These are phyloP conservation scores for Podila horticola DNA, from an alignment of 192 early-diverging fungal species.

Conservation along the genomic window DNA sequence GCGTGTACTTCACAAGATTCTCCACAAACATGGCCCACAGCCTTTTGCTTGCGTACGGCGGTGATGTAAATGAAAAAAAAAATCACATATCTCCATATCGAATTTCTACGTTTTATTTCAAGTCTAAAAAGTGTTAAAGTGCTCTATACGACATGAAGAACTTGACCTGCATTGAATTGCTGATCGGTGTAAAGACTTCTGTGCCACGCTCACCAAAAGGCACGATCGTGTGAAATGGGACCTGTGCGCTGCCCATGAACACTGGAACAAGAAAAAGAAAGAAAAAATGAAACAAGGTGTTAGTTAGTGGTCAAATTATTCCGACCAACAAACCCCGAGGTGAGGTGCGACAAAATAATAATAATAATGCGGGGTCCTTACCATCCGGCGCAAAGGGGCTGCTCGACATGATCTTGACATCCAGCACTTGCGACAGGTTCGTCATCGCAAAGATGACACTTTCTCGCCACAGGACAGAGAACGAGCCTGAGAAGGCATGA, in stretches of 20 bases:
- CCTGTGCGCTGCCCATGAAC: conserved; percentile 21
- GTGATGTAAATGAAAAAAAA: no score
- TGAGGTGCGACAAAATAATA: not conserved
- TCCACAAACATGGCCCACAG: no score
- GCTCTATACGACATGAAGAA: conserved; percentile 43
- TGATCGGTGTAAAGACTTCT: conserved; percentile 12
- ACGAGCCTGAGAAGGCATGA: conserved; percentile 20
- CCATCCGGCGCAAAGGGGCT: conserved; percentile 39
- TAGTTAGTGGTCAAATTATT: not conserved
- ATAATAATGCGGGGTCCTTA: conserved; percentile 6
- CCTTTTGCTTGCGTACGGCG: no score
- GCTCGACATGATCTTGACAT: conserved; percentile 33
- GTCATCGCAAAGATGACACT: conserved; percentile 40
- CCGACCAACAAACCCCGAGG: no score
- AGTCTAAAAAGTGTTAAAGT: not conserved
- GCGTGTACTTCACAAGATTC: no score
- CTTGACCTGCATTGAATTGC: conserved; percentile 21
- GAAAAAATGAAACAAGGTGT: not conserved
- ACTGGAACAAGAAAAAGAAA: not conserved
- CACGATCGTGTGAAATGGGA: conserved; percentile 24
- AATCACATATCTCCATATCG: no score
- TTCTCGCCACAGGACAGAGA: conserved; percentile 36
- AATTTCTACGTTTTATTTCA: not conserved
- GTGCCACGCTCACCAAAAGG: conserved; percentile 38
- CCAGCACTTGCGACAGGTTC: conserved; percentile 15